Percentiles rank a stretch among this genome's conserved stretches.
These are phyloP conservation scores for Clonostachys sp. DNA, from an alignment of 2,329 filamentous ascomycete genomes.

Conservation along the genomic window DNA sequence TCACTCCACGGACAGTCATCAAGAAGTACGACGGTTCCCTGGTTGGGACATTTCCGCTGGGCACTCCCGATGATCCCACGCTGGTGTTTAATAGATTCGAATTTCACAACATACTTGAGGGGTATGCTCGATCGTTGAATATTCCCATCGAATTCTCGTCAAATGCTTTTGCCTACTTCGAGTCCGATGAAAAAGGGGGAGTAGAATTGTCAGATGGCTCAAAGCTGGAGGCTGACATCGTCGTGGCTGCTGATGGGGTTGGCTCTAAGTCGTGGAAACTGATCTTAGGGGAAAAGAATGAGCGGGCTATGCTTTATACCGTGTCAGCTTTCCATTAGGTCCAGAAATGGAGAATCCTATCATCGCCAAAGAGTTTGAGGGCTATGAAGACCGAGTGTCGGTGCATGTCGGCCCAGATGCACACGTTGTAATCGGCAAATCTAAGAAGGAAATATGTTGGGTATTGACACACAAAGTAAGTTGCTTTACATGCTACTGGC, in stretches of 20 bases:
- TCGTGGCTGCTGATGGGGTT: conserved; percentile 7
- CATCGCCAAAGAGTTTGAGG: conserved; percentile 21
- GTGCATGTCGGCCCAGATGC: background rate
- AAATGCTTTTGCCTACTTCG: conserved; percentile 48
- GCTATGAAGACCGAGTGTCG: no score
- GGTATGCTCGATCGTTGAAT: conserved; percentile 49
- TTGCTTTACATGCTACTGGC: conserved; percentile 11
- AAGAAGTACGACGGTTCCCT: no score
- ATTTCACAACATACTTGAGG: conserved; percentile 30
- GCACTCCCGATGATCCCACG: no score
- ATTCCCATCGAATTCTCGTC: conserved; percentile 52
- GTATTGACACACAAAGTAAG: background rate
- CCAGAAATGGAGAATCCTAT: conserved; percentile 16
- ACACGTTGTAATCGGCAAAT: conserved; percentile 10
- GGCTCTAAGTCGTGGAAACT: conserved; percentile 42
- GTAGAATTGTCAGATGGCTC: background rate
- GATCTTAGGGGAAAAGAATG: conserved; percentile 24
- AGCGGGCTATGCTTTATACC: background rate
- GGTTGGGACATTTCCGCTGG: no score
- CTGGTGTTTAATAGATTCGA: conserved; percentile 14
- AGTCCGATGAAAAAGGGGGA: conserved; percentile 23
- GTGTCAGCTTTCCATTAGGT: conserved; percentile 26
- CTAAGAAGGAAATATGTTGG: conserved; percentile 44
- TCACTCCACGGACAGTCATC: no score
- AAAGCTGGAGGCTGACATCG: background rate